These are phyloP conservation scores for Fraxinus floribunda DNA, from an alignment of 305 asterid species.

Conservation along the genomic window DNA sequence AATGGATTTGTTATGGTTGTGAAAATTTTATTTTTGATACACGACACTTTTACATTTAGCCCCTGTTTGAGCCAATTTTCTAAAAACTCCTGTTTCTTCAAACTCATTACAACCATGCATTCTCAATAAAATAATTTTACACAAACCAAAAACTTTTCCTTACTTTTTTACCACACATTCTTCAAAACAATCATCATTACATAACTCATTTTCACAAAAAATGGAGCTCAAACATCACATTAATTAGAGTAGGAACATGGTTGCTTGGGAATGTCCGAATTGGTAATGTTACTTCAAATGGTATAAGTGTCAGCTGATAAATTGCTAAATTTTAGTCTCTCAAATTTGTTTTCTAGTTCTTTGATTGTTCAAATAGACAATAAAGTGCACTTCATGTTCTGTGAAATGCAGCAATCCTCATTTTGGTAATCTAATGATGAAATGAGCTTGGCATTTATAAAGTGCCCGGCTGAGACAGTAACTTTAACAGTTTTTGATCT, in stretches of 20 bases:
- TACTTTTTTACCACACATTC: too few species aligned
- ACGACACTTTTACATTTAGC: not conserved
- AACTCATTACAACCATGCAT: too few species aligned
- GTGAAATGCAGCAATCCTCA: not conserved
- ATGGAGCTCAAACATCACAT: too few species aligned
- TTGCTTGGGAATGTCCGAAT: not conserved
- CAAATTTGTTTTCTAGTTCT: not conserved
- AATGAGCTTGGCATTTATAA: not conserved
- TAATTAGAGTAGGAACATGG: not conserved
- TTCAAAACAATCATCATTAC: too few species aligned
- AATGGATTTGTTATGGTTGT: not conserved
- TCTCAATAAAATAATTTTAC: too few species aligned
- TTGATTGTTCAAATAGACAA: not conserved
- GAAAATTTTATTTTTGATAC: not conserved
- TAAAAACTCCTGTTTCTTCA: too few species aligned
- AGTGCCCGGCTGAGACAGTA: not conserved
- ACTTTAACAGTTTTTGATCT: not conserved
- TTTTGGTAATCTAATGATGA: not conserved
- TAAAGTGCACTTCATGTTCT: not conserved
- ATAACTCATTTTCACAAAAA: too few species aligned
- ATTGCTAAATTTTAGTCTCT: not conserved
- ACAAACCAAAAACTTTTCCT: too few species aligned
- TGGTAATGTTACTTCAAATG: not conserved
- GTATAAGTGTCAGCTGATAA: not conserved
- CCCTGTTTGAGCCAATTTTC: too few species aligned